A percentile compares a stretch with the other conserved stretches of the same genome.
Evolutionary conservation across 2,329 filamentous ascomycete species (phyloP).

Genomic region (Sarocladium brachiariae): DNA sequence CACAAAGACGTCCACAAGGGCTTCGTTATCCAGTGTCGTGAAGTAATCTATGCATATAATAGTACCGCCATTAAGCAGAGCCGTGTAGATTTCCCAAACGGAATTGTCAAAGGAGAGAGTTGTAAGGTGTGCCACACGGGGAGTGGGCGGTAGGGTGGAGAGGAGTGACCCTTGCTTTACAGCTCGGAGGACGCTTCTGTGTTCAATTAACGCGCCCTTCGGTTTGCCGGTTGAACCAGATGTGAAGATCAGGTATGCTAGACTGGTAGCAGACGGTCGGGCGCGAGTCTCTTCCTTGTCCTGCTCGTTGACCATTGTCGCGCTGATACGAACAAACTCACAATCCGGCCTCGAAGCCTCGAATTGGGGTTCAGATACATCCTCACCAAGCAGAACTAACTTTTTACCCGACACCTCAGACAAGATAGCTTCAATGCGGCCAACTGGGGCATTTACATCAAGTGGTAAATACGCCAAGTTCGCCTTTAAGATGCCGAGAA

Average conservation of each 20-base stretch:
- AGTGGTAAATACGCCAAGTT: constrained; percentile 19
- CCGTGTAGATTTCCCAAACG: constrained; percentile 15
- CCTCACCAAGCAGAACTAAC: constrained; percentile 12
- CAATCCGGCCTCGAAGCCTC: neutral
- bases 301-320: neutral
- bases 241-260: constrained; percentile 38
- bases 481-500: constrained; percentile 20
- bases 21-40: constrained; percentile 11
- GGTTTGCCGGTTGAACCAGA: constrained; percentile 45
- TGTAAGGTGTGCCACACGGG: constrained; percentile 13
- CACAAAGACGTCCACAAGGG: constrained; percentile 11
- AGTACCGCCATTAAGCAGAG: constrained; percentile 16
- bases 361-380: neutral
- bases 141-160: too few species aligned
- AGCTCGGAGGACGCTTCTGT: constrained; percentile 11
- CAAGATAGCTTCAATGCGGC: constrained; percentile 15
- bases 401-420: neutral
- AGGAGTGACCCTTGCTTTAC: constrained; percentile 1
- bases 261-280: constrained; percentile 3
- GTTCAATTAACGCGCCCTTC: constrained; percentile 36
- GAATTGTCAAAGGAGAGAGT: constrained; percentile 18
- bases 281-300: too few species aligned
- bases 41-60: constrained; percentile 16
- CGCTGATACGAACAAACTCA: too few species aligned
- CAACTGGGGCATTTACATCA: constrained; percentile 14